Base-by-base conservation (phyloP, 305 asterid species). In the Solanum hybrid region DNA sequence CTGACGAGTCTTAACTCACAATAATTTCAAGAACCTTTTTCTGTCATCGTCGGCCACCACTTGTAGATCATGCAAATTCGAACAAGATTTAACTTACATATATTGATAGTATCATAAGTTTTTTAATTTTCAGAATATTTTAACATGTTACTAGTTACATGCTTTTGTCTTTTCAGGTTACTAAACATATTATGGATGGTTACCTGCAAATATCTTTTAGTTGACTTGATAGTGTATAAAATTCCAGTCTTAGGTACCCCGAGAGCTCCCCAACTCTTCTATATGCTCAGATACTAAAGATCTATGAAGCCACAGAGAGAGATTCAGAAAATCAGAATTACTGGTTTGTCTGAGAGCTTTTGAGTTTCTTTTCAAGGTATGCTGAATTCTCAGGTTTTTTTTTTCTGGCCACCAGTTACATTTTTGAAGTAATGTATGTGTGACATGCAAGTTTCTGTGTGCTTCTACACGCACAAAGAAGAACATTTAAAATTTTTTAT, bases 321-420 rank as follows among this genome's bases (percentile, higher is more conserved):
- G 78, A 85, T 51, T 32, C 39, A 85, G 31, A 57, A 51, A 85
- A 85, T 57, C 22, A 32, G 88, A 82, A 3, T 82, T 82, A 14
- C 10, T 82, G 72, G 3, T 82, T 82, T 82, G 4, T 3, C 86
- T 37, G 61, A 85, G 88, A 85, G 88, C 41, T 85, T 85, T 85
- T 85, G 88, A 85, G 78, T 85, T 11, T 85, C 78, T 57, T 51
- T 85, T 85, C n/a, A 57, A 57, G 88, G 88, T 85, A 31, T 84
- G 45, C 20, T 84, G 13, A 85, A 17, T 11, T 57, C 77, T 57
- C 32, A 57, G 29, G 3, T 82, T 82, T 17, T 83, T 26, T 3
- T 27, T 5, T 57, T 32, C 45, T 15, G 70, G 34, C 87, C 26
- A 38, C 70, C 70, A 81, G 36, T 2, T 39, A 81, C 39, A 32